Conservation (phyloP, 73 alveolate species). For the Uronychia setigera region DNA sequence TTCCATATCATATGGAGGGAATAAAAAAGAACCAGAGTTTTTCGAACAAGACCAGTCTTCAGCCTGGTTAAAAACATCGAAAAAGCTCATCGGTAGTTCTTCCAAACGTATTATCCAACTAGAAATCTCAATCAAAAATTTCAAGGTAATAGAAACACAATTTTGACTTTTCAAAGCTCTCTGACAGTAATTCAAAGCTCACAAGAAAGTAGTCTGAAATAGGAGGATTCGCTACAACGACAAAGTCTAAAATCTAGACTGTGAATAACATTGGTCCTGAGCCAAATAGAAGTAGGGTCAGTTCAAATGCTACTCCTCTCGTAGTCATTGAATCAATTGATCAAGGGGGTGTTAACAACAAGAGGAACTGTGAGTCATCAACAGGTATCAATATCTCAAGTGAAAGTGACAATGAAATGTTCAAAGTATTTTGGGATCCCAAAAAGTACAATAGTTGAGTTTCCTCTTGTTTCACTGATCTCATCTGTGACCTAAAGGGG, state of each 20-base stretch:
- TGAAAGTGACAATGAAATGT: neutral
- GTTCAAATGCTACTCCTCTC: neutral
- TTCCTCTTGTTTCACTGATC: neutral
- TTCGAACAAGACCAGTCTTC: no score
- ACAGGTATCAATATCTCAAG: no score
- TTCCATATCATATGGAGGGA: neutral
- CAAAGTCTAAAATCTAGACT: neutral
- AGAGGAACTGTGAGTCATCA: neutral
- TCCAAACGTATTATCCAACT: no score
- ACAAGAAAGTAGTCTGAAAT: neutral
- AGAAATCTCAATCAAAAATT: no score
- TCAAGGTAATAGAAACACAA: no score
- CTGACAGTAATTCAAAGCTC: neutral
- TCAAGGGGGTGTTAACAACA: neutral
- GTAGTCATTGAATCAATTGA: neutral
- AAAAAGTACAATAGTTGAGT: neutral
- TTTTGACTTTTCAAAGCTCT: no score
- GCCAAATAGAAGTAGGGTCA: neutral
- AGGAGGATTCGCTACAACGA: neutral
- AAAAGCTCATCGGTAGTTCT: no score
- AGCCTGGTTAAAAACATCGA: no score
- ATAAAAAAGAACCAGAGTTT: neutral
- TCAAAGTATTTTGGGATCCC: neutral
- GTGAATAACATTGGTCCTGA: neutral
- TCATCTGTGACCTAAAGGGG: neutral